phyloP scores from a whole-genome alignment of 331 rosid genomes.

The Cydonia oblonga region DNA sequence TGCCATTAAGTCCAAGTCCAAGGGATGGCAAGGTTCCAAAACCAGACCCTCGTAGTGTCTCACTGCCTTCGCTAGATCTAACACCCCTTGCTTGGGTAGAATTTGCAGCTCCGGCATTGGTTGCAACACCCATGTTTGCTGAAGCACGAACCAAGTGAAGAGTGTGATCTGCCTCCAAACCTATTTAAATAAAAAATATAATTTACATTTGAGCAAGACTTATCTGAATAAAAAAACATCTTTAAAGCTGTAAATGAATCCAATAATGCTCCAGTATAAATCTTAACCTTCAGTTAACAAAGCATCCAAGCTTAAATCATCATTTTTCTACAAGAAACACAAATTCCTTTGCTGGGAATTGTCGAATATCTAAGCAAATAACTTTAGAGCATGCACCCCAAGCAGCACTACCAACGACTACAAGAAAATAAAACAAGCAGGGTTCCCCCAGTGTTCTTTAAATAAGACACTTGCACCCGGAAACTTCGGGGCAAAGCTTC shows the following conservation, averaged over 20 bases:
- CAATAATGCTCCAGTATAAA: neutral
- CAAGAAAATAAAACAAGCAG: neutral
- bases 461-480: neutral
- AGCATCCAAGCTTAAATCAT: neutral
- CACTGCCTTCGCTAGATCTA: conserved; percentile 39
- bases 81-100: conserved; percentile 33
- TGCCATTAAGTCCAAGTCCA: conserved; percentile 34
- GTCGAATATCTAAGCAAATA: neutral
- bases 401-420: neutral
- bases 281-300: neutral
- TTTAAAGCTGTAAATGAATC: neutral
- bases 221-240: neutral
- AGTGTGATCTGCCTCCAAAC: conserved; percentile 76
- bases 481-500: neutral
- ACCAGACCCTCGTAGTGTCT: conserved; percentile 48
- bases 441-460: neutral
- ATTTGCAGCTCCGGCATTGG: conserved; percentile 31
- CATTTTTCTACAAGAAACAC: neutral
- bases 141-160: conserved; percentile 56
- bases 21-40: conserved; percentile 48
- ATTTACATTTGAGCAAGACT: neutral
- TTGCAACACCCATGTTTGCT: conserved; percentile 29
- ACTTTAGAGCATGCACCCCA: neutral
- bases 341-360: too few relatives aligned
- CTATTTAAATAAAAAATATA: conserved; percentile 15